Evolutionary conservation across 108 stramenopile genomes (phyloP).

Genomic region (Stephanodiscus triporus): DNA sequence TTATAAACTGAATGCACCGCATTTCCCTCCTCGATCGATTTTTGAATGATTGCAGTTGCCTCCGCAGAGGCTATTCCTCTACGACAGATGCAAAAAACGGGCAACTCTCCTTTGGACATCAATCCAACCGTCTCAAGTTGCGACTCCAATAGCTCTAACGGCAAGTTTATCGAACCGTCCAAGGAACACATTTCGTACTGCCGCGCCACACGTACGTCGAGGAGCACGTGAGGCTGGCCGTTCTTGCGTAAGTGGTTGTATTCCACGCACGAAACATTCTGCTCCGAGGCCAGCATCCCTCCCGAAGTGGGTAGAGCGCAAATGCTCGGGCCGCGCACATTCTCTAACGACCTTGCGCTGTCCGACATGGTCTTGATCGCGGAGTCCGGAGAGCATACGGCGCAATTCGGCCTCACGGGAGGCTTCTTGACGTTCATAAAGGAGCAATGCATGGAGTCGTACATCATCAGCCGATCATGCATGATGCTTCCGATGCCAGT

Average conservation of each 20-base stretch:
- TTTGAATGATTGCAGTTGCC: constrained; percentile 64
- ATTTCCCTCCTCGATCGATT: constrained; percentile 33
- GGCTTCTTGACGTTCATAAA: constrained; percentile 83
- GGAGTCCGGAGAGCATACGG: constrained; percentile 69
- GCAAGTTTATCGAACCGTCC: constrained; percentile 73
- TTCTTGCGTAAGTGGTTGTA: constrained; percentile 46
- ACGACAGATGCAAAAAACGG: constrained; percentile 81
- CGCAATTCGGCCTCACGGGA: constrained; percentile 57
- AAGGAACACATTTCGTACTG: constrained; percentile 83
- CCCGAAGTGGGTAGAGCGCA: constrained; percentile 9
- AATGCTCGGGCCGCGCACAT: constrained; percentile 62
- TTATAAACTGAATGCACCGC: constrained; percentile 66
- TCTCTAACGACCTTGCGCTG: constrained; percentile 51
- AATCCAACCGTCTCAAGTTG: constrained; percentile 47
- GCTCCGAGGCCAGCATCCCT: constrained; percentile 16
- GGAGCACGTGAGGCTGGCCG: constrained; percentile 60
- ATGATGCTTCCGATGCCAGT: constrained; percentile 72
- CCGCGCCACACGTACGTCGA: constrained; percentile 75
- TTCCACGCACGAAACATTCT: constrained; percentile 56
- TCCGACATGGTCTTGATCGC: constrained; percentile 73
- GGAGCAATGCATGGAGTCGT: constrained; percentile 74
- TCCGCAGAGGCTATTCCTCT: constrained; percentile 72
- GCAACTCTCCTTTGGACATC: constrained; percentile 50
- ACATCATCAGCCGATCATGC: constrained; percentile 81
- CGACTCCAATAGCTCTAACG: constrained; percentile 53